phyloP scores from a whole-genome alignment of 495 filamentous ascomycete genomes.

The Penicillium verhagenii region DNA sequence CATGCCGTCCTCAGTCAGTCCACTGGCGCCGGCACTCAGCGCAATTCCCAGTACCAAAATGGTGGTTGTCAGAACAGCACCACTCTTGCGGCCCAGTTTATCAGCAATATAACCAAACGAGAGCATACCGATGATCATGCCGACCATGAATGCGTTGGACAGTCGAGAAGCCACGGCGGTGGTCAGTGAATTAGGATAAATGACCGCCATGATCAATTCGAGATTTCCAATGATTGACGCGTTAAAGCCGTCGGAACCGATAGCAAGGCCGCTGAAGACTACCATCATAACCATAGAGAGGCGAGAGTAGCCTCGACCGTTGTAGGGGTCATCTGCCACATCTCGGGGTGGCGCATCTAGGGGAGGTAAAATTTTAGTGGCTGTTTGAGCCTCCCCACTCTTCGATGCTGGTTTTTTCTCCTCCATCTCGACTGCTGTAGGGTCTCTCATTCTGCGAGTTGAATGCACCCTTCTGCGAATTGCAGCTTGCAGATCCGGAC shows the following conservation, averaged over 20 bases:
- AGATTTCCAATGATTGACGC: slow-evolving; percentile 31
- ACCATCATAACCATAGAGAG: slow-evolving; percentile 28
- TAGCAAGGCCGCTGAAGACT: slow-evolving; percentile 28
- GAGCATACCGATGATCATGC: slow-evolving; percentile 41
- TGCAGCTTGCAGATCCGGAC: background rate
- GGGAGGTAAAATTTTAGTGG: background rate
- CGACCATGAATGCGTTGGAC: slow-evolving; percentile 31
- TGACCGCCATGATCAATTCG: slow-evolving; percentile 28
- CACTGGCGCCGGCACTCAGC: slow-evolving; percentile 27
- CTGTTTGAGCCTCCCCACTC: too few relatives aligned
- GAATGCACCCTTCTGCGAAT: background rate
- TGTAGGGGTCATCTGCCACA: background rate
- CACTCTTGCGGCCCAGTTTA: slow-evolving; percentile 33
- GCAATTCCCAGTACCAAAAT: slow-evolving; percentile 32
- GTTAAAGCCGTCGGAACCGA: slow-evolving; percentile 31
- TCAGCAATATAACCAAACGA: slow-evolving; percentile 38
- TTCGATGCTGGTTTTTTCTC: background rate
- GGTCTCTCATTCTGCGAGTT: background rate
- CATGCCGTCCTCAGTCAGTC: slow-evolving; percentile 24
- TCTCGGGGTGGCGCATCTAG: background rate
- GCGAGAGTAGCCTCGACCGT: slow-evolving; percentile 15
- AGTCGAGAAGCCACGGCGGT: slow-evolving; percentile 20
- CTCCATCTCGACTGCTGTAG: background rate
- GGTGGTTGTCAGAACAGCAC: slow-evolving; percentile 33
- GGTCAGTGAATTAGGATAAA: slow-evolving; percentile 25